Conservation (phyloP, 169 alveolate genomes). For the Toxoplasma gondii region DNA sequence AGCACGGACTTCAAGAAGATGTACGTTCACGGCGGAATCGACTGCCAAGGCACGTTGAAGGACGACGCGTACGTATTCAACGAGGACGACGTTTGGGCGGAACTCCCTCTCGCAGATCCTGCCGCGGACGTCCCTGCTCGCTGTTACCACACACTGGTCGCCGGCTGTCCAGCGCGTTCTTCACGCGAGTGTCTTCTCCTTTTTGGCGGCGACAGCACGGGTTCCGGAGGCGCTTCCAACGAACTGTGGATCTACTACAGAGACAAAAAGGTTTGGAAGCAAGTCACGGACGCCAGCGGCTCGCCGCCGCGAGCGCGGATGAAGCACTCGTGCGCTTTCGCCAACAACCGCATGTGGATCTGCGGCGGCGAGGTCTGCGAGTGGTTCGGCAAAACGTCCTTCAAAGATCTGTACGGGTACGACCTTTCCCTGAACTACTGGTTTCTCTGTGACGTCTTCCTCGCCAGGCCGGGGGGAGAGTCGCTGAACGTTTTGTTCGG, state of each 20-base stretch:
- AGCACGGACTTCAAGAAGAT: neutral
- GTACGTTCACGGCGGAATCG: neutral
- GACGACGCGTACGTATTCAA: neutral
- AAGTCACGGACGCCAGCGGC: neutral
- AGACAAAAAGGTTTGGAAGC: neutral
- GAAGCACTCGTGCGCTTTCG: neutral
- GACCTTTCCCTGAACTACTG: neutral
- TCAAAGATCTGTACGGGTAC: conserved; percentile 27
- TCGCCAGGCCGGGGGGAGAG: neutral
- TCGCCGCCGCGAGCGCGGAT: neutral
- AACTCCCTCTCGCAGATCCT: neutral
- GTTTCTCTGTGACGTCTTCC: neutral
- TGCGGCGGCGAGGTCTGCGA: conserved; percentile 2
- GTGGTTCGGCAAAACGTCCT: neutral
- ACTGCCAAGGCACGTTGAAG: neutral
- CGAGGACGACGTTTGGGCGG: neutral
- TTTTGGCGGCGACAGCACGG: conserved; percentile 12
- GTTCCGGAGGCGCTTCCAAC: neutral
- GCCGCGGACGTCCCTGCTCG: neutral
- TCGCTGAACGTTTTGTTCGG: neutral
- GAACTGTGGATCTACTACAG: neutral
- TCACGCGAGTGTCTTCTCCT: neutral
- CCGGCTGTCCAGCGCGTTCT: neutral
- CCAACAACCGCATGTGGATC: conserved; percentile 28
- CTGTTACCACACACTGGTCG: neutral